Evolutionary conservation across 768 basidiomycete species (phyloP), one percentile per base, ranked within the genome.

Genomic region (Pleurotus pulmonarius): DNA sequence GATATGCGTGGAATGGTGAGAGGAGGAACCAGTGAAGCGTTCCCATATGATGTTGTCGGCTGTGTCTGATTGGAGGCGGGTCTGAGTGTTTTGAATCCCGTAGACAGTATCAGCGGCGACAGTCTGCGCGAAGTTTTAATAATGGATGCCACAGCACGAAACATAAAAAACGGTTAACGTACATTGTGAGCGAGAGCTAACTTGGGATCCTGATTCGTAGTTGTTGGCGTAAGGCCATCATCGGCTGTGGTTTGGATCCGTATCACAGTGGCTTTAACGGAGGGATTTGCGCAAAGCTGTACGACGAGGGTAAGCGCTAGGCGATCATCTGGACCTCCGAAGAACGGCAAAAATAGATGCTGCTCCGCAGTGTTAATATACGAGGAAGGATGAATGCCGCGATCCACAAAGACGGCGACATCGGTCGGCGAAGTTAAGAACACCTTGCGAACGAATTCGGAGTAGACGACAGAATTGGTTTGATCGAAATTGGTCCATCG

Each of bases 291-390:
- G 53, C 78, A 78, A 56, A 94, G 90, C 67, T 98, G 95, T 34
- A 91, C 83, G 3, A 92, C 82, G 63, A 98, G 84, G 26, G 80
- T 73, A 24, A 98, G 73, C 0, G 92, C 92, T 18, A 93, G 76
- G 1, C 97, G 84, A 67, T 98, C 96, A 67, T 99, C 96, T 0
- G 92, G 86, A 0, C 96, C 96, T 38, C 96, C 96, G 67, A 93
- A 90, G 83, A 96, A 98, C 0, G 95, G 91, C 41, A 94, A 66
- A 67, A 95, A 84, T 25, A 98, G 65, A 60, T 91, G 90, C 58
- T 87, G 76, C 20, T 63, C 68, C 58, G 58, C 57, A 65, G 46
- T 4, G 67, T 62, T 1, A 67, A 60, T 45, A 44, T 11, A 25
- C n/a, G 67, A 63, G 13, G 68, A 63, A 5, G 62, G 56, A 24